Conservation (phyloP, 306 rosid species). For the Inga leiocalycina region DNA sequence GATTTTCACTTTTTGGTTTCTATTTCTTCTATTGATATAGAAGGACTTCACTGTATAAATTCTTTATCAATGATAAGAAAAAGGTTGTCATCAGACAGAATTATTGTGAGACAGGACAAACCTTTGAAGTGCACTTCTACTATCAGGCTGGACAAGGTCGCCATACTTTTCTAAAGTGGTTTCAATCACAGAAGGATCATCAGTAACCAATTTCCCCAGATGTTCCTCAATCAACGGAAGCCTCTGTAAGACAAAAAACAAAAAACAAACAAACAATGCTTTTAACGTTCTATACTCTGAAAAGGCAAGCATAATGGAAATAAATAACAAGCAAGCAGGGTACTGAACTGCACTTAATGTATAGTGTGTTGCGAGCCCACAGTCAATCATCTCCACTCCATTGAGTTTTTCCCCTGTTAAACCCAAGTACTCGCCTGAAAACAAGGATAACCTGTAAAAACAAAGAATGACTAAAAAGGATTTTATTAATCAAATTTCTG, state of each 20-base stretch:
- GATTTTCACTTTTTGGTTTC: conserved; percentile 18
- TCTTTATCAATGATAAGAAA: neutral
- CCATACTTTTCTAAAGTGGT: conserved; percentile 73
- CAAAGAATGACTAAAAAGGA: conserved; percentile 19
- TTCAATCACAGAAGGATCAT: conserved; percentile 87
- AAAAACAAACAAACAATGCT: conserved; percentile 25
- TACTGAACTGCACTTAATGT: conserved; percentile 65
- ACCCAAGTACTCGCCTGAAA: conserved; percentile 91
- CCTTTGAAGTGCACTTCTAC: conserved; percentile 67
- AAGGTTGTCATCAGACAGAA: conserved; percentile 1
- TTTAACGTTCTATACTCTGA: conserved; percentile 8
- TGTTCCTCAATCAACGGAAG: conserved; percentile 82
- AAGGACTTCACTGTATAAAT: neutral
- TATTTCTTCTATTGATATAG: neutral
- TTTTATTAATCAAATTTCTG: conserved; percentile 7
- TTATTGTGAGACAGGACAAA: conserved; percentile 35
- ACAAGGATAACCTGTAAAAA: conserved; percentile 24
- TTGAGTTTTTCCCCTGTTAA: conserved; percentile 82
- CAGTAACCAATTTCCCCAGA: conserved; percentile 74
- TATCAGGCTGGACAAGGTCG: conserved; percentile 62
- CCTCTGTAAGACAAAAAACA: conserved; percentile 53
- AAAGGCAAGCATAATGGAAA: conserved; percentile 7
- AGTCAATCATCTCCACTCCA: conserved; percentile 80
- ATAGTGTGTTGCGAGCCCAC: conserved; percentile 95
- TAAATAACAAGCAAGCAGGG: conserved; percentile 21